These are phyloP conservation scores for Candida freyschussii DNA, from an alignment of 1,139 yeast genomes.

Conservation along the genomic window DNA sequence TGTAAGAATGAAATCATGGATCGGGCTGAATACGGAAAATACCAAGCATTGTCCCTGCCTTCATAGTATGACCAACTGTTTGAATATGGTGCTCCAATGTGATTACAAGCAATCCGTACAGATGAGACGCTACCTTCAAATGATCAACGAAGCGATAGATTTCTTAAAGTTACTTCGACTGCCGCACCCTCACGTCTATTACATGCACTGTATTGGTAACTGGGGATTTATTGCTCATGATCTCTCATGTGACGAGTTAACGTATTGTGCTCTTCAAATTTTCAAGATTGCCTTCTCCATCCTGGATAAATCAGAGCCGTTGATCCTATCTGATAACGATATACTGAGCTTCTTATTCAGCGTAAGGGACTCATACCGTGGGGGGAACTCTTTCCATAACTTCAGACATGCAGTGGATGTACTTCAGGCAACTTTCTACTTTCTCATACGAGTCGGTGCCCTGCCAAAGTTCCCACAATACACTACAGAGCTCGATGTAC, in stretches of 20 bases:
- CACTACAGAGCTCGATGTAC: constrained; percentile 13
- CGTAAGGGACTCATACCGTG: constrained; percentile 72
- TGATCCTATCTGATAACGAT: constrained; percentile 37
- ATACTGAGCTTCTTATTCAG: constrained; percentile 55
- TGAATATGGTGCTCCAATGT: constrained; percentile 25
- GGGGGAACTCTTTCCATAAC: constrained; percentile 88
- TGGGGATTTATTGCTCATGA: constrained; percentile 70
- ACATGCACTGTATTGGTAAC: constrained; percentile 27
- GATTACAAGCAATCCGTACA: constrained; percentile 16
- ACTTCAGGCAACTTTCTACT: constrained; percentile 79
- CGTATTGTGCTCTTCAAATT: constrained; percentile 56
- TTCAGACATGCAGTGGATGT: constrained; percentile 96
- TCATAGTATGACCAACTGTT: constrained; percentile 30
- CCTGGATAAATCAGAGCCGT: constrained; percentile 26
- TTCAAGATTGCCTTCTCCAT: constrained; percentile 43
- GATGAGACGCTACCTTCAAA: constrained; percentile 26
- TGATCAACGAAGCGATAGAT: constrained; percentile 35
- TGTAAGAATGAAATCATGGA: constrained; percentile 51
- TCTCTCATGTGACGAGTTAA: constrained; percentile 60
- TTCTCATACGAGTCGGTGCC: constrained; percentile 45
- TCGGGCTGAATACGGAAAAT: constrained; percentile 39
- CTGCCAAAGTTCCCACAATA: constrained; percentile 22
- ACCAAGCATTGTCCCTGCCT: constrained; percentile 24
- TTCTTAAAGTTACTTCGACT: constrained; percentile 31
- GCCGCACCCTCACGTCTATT: constrained; percentile 22